Base-by-base conservation (phyloP, 805 yeast genomes). In the Candida sphagnicola region DNA sequence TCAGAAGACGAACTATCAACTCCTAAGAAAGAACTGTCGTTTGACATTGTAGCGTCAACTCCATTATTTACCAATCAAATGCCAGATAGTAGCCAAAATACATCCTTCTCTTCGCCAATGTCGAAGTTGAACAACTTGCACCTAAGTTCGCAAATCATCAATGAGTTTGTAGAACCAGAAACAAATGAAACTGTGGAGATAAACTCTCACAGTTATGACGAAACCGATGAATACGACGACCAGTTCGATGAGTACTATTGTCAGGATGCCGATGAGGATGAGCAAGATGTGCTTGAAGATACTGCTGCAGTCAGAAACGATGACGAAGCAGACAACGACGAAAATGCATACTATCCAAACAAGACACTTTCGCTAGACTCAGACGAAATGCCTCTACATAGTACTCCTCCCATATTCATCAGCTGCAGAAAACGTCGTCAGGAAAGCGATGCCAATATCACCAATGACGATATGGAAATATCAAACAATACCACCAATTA, bases 51-150 rank as follows among this genome's bases (percentile, higher is more conserved):
- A 18, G 35, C 46, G 8, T 43, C 47, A 5, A 46, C 50, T 4
- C 50, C 50, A 2, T 33, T 46, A 21, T 11, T 38, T 14, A 45
- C 50, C 1, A 50, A 50, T 21, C 39, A 44, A 18, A 8, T 12
- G 15, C 29, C 15, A 13, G 29, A 26, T 13, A 10, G 5, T n/a
- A n/a, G n/a, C n/a, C 29, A 12, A 13, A 51, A 47, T 33, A 33
- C 48, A 11, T 45, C 55, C 13, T 53, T 57, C 35, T 30, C 58
- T 15, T 65, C 71, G 5, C 73, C 73, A 13, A 57, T 65, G 40
- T 57, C 54, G 33, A 55, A 57, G 38, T 53, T 67, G 18, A 59
- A 62, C 40, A 55, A 60, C 25, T 47, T 67, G 18, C 65, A 67
- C 41, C 35, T 63, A 13, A 54, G 54, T 35, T 44, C 54, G 5